Evolutionary conservation across 2,329 filamentous ascomycete species (phyloP).

Genomic region (Microsporum canis): DNA sequence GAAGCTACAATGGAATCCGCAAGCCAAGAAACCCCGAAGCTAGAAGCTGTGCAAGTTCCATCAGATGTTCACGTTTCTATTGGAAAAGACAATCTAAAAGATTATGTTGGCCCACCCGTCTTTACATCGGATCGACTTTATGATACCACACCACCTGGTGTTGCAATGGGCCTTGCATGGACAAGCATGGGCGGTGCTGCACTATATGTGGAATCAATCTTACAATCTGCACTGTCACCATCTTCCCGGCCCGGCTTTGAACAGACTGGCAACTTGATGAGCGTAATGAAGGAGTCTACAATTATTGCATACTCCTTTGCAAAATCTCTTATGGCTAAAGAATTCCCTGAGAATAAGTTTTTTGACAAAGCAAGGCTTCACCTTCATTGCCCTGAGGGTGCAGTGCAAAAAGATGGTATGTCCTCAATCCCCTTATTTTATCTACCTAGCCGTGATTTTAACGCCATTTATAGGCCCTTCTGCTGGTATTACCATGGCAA

Average conservation of each 20-base stretch:
- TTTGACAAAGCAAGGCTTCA: slow-evolving; percentile 94
- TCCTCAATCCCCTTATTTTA: slow-evolving; percentile 7
- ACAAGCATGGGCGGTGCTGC: slow-evolving; percentile 94
- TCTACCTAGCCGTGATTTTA: slow-evolving; percentile 9
- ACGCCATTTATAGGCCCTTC: slow-evolving; percentile 46
- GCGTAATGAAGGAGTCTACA: slow-evolving; percentile 97
- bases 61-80: slow-evolving; percentile 79
- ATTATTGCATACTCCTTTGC: slow-evolving; percentile 91
- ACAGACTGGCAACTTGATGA: slow-evolving; percentile 87
- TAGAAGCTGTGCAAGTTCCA: slow-evolving; percentile 60
- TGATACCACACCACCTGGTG: slow-evolving; percentile 82
- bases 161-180: slow-evolving; percentile 97
- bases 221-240: slow-evolving; percentile 68
- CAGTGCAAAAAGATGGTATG: slow-evolving; percentile 78
- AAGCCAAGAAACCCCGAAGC: background rate
- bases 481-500: slow-evolving; percentile 98
- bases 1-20: background rate
- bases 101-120: slow-evolving; percentile 90
- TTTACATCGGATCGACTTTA: slow-evolving; percentile 95
- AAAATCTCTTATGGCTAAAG: slow-evolving; percentile 73
- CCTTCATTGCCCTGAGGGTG: slow-evolving; percentile 91
- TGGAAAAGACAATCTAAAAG: slow-evolving; percentile 78
- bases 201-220: slow-evolving; percentile 92
- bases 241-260: slow-evolving; percentile 69
- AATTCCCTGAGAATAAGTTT: slow-evolving; percentile 85